Evolutionary conservation across 2,329 filamentous ascomycete species (phyloP), one percentile per base, ranked within the genome.

Genomic region (Pseudogymnoascus verrucosus): DNA sequence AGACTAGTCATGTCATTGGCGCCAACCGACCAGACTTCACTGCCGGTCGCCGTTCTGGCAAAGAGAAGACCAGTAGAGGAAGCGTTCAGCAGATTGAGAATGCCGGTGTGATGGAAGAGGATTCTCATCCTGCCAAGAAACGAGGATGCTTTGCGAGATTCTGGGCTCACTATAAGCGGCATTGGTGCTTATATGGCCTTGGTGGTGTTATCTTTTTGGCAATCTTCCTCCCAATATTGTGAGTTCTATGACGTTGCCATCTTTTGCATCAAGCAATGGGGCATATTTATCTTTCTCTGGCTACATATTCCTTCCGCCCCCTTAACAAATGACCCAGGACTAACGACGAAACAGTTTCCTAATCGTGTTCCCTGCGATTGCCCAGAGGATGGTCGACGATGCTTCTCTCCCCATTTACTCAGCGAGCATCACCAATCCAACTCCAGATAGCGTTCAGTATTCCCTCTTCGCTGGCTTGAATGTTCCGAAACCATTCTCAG

Each of bases 291-390:
- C 19, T n/a, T 31, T 31, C 16, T 47, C 19, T 47, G 2, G 28
- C 28, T 31, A 31, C 7, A 31, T 10, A 31, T 31, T 47, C 21
- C n/a, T 47, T 7, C 42, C 2, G 11, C 12, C 12, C 21, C 47
- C 6, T 54, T 54, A 10, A 19, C 6, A 2, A 31, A 6, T 16
- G 8, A 4, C 26, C n/a, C 14, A 31, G n/a, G 4, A 14, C 47
- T 54, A 19, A 54, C 26, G 26, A 12, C 8, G 8, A 7, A 0
- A 31, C 60, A 78, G 76, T 63, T 78, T 78, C 68, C 64, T 75
- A 1, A 68, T 76, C 57, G 69, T 73, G 16, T 71, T 78, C 6
- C 76, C 76, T n/a, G 75, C 75, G 10, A 70, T 78, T 36, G 75
- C 76, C 0, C 76, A 78, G 47, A 65, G 71, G 34, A 71, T 78